Evolutionary conservation across 177 flowering plant genomes (phyloP).

Genomic region (Vitis hybrid): DNA sequence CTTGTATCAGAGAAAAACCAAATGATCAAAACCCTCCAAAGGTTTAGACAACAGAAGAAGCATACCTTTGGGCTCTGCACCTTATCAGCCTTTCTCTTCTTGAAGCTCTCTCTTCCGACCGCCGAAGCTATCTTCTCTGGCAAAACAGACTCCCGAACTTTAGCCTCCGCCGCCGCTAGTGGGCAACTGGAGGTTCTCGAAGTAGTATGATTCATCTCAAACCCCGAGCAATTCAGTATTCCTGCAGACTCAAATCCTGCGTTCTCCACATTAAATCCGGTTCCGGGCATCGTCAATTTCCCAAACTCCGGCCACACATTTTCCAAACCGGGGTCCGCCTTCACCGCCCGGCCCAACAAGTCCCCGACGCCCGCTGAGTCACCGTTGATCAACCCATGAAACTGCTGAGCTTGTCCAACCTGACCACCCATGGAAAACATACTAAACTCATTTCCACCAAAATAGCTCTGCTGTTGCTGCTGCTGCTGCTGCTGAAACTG

Average conservation of each 20-base stretch:
- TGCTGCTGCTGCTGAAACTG: conserved; percentile 19
- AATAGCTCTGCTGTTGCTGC: conserved; percentile 19
- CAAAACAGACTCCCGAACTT: conserved; percentile 14
- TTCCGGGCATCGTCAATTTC: conserved; percentile 14
- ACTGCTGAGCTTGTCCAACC: conserved; percentile 22
- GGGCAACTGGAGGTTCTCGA: conserved; percentile 56
- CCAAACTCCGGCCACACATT: conserved; percentile 45
- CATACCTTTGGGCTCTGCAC: conserved; percentile 50
- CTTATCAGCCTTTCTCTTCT: conserved; percentile 72
- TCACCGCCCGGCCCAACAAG: conserved; percentile 27
- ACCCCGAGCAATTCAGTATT: conserved; percentile 12
- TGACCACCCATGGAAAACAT: conserved; percentile 17
- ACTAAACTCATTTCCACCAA: conserved; percentile 28
- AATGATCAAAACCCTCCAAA: neutral
- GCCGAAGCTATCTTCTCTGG: conserved; percentile 36
- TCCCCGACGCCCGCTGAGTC: conserved; percentile 23
- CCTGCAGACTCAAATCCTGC: conserved; percentile 18
- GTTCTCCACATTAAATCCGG: conserved; percentile 17
- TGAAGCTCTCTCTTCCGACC: conserved; percentile 47
- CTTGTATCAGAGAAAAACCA: neutral
- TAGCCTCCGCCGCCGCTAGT: conserved; percentile 24
- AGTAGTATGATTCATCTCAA: conserved; percentile 26
- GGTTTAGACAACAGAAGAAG: neutral
- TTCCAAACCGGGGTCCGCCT: conserved; percentile 50
- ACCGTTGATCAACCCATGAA: conserved; percentile 21